Evolutionary conservation across 352 stramenopile species (phyloP), one percentile per base, ranked within the genome.

Genomic region (Pythium aristosporum): DNA sequence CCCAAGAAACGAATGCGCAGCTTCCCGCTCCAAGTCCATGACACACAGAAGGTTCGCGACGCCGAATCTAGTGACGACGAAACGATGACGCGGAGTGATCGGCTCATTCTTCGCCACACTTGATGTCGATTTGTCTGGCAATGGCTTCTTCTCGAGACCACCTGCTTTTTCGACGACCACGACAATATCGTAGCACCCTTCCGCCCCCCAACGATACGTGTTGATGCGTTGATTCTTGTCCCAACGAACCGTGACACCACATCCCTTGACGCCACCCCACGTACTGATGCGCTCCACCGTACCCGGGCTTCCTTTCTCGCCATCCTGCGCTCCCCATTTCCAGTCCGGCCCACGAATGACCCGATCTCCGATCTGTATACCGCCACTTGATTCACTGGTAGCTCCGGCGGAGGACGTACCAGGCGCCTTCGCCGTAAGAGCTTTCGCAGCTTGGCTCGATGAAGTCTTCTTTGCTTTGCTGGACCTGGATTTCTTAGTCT

Each of bases 161-260:
- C 74, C 78, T 53, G 79, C 52, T 47, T 80, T 80, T 71, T 89
- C 82, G 20, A 78, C 21, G n/a, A 93, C 77, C 16, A 91, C 73
- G 18, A 87, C 72, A 59, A 93, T 73, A 58, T 93, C 84, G 58
- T 86, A 93, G 71, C 84, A 91, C 11, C 71, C 69, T 70, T 92
- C 82, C 13, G 84, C 82, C 21, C 84, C 84, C 84, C 84, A 93
- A 28, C 84, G 70, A 63, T 93, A 93, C 16, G 84, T 93, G 56
- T 93, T 93, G 55, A 91, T 81, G n/a, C 84, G 79, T 32, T 90
- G 80, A 32, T 87, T 89, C 43, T 89, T 91, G 68, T 91, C 84
- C 84, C 84, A 93, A 25, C 84, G 74, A 25, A 93, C 84, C 16
- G 84, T 93, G 48, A 93, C 80, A 10, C 84, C 84, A 57, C 80